Base-by-base conservation (phyloP, 2,329 filamentous ascomycete species). In the Meredithiella fracta region DNA sequence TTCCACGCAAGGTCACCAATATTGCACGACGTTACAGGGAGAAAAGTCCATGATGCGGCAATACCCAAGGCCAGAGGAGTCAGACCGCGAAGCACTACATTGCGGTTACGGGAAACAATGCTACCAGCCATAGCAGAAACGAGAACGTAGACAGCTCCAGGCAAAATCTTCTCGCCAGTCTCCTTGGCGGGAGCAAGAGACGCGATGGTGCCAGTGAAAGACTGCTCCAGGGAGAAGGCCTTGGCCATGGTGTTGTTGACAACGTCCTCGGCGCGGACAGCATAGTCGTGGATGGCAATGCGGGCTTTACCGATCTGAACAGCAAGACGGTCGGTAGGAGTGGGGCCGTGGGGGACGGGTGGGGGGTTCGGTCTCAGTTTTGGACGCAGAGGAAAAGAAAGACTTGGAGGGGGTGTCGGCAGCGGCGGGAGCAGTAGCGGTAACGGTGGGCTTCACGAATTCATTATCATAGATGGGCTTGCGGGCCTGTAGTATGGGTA, bases 111-210 rank as follows among this genome's bases (percentile, higher is more conserved):
- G 56, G 86, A 81, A 56, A 96, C 74, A 67, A 98, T 97, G 69
- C 82, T 89, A 63, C 91, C 92, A 37, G 92, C 87, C 90, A 98
- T 96, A 64, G 87, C 83, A 44, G 90, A 84, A 51, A 98, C 90
- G 29, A 96, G 78, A 50, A 97, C 89, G 72, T 97, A 97, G 62
- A 97, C 80, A 59, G 82, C 76, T 25, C 91, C 91, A 34, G 92
- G 92, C 70, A 97, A 82, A 57, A 98, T 77, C 66, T 82, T 82
- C 75, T 98, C 92, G 67, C 86, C 86, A 59, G 82, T 86, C 70
- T 91, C 85, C 64, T 83, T 83, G 38, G 89, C 75, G 29, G 92
- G 92, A 20, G 90, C 92, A 40, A 98, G 78, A 22, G 85, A 89
- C 58, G 90, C 87, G 62, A 98, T 71, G 59, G 92, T 97, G 69